A percentile compares a stretch with the other conserved stretches of the same genome.
These are phyloP conservation scores for Pleurotus cornucopiae DNA, from an alignment of 768 basidiomycete species.

Conservation along the genomic window DNA sequence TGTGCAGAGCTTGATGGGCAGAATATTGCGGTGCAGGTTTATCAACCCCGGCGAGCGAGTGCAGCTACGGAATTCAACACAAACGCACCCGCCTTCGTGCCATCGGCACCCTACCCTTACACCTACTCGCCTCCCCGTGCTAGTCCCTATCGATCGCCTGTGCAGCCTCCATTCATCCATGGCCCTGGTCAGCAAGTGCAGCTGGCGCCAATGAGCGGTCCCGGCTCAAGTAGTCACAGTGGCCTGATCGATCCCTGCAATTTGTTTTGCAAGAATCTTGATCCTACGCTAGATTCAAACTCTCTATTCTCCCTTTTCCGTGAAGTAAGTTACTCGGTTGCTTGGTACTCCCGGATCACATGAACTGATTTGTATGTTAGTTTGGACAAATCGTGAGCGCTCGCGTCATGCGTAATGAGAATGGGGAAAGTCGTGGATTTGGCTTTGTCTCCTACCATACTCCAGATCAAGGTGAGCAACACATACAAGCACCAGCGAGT, in stretches of 20 bases:
- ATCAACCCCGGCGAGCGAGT: slow-evolving; percentile 62
- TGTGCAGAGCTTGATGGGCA: slow-evolving; percentile 80
- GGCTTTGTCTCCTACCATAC: slow-evolving; percentile 88
- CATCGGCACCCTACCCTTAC: slow-evolving; percentile 63
- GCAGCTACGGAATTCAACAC: slow-evolving; percentile 63
- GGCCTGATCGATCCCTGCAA: slow-evolving; percentile 90
- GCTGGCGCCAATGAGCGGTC: slow-evolving; percentile 67
- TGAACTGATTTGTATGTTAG: slow-evolving; percentile 31
- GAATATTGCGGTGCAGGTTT: slow-evolving; percentile 80
- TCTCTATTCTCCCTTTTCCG: slow-evolving; percentile 80
- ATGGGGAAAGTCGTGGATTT: slow-evolving; percentile 78
- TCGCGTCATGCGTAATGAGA: slow-evolving; percentile 87
- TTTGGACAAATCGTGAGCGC: slow-evolving; percentile 92
- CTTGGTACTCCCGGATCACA: slow-evolving; percentile 16
- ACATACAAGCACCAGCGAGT: background rate
- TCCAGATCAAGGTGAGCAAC: slow-evolving; percentile 67
- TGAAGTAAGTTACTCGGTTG: slow-evolving; percentile 35
- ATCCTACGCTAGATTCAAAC: slow-evolving; percentile 82
- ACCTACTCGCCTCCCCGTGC: slow-evolving; percentile 72
- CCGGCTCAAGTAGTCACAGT: slow-evolving; percentile 79
- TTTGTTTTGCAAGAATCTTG: slow-evolving; percentile 89
- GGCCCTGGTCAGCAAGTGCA: slow-evolving; percentile 91
- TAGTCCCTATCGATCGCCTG: slow-evolving; percentile 43
- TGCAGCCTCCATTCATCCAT: slow-evolving; percentile 62
- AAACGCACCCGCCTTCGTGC: slow-evolving; percentile 73